A percentile compares a stretch with the other conserved stretches of the same genome.
phyloP scores from a whole-genome alignment of 345 rosid species.

The Citrus sinensis region DVS_A1.0 CM039164.1:22603001-22603500 shows the following conservation, averaged over 20 bases:
- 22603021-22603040: background rate
- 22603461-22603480: conserved; percentile 31
- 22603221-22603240: conserved; percentile 81
- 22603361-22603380: background rate
- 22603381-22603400: background rate
- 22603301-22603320: conserved; percentile 96
- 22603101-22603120: background rate
- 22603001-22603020: background rate
- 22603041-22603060: background rate
- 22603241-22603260: conserved; percentile 96
- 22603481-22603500: conserved; percentile 33
- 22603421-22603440: conserved; percentile 80
- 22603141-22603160: background rate
- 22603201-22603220: conserved; percentile 51
- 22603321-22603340: background rate
- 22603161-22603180: no score
- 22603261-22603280: conserved; percentile 97
- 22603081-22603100: background rate
- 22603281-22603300: conserved; percentile 91
- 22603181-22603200: background rate
- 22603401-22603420: conserved; percentile 70
- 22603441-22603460: conserved; percentile 55
- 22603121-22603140: background rate
- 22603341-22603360: background rate
- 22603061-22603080: background rate